phyloP scores from a whole-genome alignment of 1,139 yeast species.

The Kluyveromyces sp. region DNA sequence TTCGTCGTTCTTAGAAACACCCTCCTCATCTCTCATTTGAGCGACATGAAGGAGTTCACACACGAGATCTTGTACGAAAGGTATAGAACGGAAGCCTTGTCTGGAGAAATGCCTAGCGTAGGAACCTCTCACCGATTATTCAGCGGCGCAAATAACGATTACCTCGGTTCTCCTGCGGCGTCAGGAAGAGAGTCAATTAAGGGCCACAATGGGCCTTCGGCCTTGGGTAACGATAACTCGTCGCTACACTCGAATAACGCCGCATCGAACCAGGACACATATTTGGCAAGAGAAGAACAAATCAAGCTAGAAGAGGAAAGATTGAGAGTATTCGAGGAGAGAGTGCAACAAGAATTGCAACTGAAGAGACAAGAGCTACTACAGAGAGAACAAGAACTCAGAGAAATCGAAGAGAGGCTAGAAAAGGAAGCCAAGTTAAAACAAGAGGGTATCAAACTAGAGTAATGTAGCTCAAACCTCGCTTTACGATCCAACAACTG shows the following conservation, averaged over 20 bases:
- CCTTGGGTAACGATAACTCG: slow-evolving; percentile 8
- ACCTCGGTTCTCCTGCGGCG: slow-evolving; percentile 8
- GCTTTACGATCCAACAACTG: not conserved
- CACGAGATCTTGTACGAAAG: slow-evolving; percentile 88
- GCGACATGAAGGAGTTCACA: slow-evolving; percentile 87
- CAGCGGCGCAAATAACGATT: slow-evolving; percentile 6
- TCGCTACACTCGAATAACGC: slow-evolving; percentile 10
- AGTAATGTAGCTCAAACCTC: not conserved
- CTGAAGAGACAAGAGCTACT: slow-evolving; percentile 77
- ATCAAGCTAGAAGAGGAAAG: slow-evolving; percentile 76
- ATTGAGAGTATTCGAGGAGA: slow-evolving; percentile 67
- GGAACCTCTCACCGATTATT: slow-evolving; percentile 11
- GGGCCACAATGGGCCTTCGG: slow-evolving; percentile 1
- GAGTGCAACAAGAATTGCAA: slow-evolving; percentile 85
- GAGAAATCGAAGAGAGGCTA: slow-evolving; percentile 71
- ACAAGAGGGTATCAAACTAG: slow-evolving; percentile 14
- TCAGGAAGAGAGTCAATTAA: slow-evolving; percentile 9
- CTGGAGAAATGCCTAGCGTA: slow-evolving; percentile 36
- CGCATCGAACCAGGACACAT: slow-evolving; percentile 35
- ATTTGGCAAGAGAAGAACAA: slow-evolving; percentile 69
- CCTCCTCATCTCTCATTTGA: slow-evolving; percentile 82
- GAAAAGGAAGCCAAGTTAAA: slow-evolving; percentile 41
- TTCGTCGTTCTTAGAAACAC: slow-evolving; percentile 79
- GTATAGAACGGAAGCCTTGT: slow-evolving; percentile 84
- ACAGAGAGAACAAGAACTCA: slow-evolving; percentile 83